Evolutionary conservation across 2,329 filamentous ascomycete species (phyloP).

Genomic region (Hymenoscyphus infarciens): DNA sequence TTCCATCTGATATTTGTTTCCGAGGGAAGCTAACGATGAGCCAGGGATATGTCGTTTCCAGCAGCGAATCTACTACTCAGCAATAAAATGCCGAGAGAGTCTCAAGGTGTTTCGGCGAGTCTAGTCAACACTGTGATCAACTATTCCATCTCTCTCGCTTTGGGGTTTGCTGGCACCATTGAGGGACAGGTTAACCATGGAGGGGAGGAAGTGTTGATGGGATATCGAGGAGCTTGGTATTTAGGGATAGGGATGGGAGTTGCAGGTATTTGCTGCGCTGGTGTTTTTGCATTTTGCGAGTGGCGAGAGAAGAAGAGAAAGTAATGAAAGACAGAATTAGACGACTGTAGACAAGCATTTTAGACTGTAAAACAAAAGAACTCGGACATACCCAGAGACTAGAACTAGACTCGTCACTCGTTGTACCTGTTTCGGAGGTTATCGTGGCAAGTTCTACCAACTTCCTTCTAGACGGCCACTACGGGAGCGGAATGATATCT

Average conservation of each 20-base stretch:
- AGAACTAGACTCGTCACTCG: neutral
- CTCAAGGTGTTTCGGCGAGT: constrained; percentile 51
- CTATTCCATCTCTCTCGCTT: constrained; percentile 62
- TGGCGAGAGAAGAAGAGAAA: constrained; percentile 1
- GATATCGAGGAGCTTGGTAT: constrained; percentile 21
- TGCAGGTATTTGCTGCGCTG: constrained; percentile 3
- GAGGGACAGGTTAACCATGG: constrained; percentile 41
- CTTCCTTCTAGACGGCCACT: neutral
- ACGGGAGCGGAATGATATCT: neutral
- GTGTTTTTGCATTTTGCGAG: constrained; percentile 6
- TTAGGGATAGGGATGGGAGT: constrained; percentile 17
- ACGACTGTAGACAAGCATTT: neutral
- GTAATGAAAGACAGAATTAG: neutral
- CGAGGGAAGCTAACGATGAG: constrained; percentile 1
- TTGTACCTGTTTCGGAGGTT: neutral
- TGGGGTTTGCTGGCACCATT: constrained; percentile 64
- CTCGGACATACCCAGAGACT: neutral
- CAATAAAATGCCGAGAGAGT: constrained; percentile 44
- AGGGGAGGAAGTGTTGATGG: constrained; percentile 15
- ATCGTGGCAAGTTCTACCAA: neutral
- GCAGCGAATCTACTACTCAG: constrained; percentile 58
- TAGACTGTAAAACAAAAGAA: neutral
- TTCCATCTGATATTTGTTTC: neutral
- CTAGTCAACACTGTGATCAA: constrained; percentile 64
- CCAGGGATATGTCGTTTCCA: constrained; percentile 58